Percentiles rank a stretch among this genome's conserved stretches.
Evolutionary conservation across 1,284 basidiomycete genomes (phyloP).

Genomic region (Ganoderma sp.): DNA sequence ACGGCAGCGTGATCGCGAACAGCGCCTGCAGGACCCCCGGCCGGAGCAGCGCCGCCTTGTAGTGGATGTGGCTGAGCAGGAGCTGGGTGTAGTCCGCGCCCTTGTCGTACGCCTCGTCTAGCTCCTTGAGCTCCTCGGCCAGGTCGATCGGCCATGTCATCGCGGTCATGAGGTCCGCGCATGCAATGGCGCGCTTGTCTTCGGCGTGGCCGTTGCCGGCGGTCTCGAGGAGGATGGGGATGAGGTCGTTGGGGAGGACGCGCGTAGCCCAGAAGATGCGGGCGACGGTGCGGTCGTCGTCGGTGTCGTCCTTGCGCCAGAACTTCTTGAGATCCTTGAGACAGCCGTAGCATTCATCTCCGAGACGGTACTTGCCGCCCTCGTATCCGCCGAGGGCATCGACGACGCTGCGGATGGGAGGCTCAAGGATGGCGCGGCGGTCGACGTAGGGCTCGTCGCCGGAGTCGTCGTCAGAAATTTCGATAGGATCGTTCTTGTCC

Average conservation of each 20-base stretch:
- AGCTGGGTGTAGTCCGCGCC: slow-evolving; percentile 88
- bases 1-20: slow-evolving; percentile 73
- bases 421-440: slow-evolving; percentile 61
- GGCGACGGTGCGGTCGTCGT: slow-evolving; percentile 93
- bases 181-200: slow-evolving; percentile 85
- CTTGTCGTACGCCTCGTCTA: slow-evolving; percentile 78
- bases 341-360: slow-evolving; percentile 85
- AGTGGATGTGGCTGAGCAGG: slow-evolving; percentile 79
- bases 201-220: slow-evolving; percentile 78
- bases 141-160: slow-evolving; percentile 98
- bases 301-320: slow-evolving; percentile 93
- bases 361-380: slow-evolving; percentile 76
- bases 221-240: slow-evolving; percentile 83
- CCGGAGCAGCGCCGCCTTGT: slow-evolving; percentile 80
- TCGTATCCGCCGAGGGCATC: slow-evolving; percentile 77
- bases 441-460: slow-evolving; percentile 42
- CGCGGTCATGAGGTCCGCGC: slow-evolving; percentile 88
- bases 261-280: slow-evolving; percentile 87
- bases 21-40: slow-evolving; percentile 72
- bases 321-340: slow-evolving; percentile 92
- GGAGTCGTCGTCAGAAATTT: slow-evolving; percentile 42
- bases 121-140: slow-evolving; percentile 88
- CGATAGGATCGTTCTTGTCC: slow-evolving; percentile 1
- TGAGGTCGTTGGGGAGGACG: slow-evolving; percentile 80
- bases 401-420: slow-evolving; percentile 72